phyloP scores from a whole-genome alignment of 768 basidiomycete genomes.

The Tremella yokohamensis region DNA sequence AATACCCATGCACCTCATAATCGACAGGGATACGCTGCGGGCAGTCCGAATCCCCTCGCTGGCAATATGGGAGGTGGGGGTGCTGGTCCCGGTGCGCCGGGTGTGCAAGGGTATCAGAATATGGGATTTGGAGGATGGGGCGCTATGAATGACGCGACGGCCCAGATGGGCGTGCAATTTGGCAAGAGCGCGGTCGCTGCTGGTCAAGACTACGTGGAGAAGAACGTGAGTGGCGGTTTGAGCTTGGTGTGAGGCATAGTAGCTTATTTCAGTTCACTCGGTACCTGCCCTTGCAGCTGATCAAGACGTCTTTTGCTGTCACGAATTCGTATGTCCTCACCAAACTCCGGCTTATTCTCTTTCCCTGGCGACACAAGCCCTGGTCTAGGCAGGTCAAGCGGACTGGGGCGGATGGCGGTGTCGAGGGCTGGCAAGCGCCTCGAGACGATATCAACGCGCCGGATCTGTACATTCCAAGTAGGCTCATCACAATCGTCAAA shows the following conservation, averaged over 20 bases:
- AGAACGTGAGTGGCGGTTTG: constrained; percentile 64
- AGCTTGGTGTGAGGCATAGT: background rate
- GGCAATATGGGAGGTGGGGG: constrained; percentile 6
- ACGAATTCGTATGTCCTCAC: constrained; percentile 90
- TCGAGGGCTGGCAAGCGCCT: constrained; percentile 73
- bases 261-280: constrained; percentile 64
- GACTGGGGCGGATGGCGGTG: constrained; percentile 57
- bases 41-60: too few species aligned
- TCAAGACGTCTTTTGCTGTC: constrained; percentile 93
- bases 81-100: background rate
- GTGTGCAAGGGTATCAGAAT: constrained; percentile 10
- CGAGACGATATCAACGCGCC: constrained; percentile 93
- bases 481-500: constrained; percentile 13
- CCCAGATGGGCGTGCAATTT: constrained; percentile 93
- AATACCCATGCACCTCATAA: constrained; percentile 7
- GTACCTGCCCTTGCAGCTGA: constrained; percentile 67
- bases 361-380: constrained; percentile 89
- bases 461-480: constrained; percentile 93
- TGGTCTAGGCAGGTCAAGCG: constrained; percentile 71
- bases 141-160: constrained; percentile 85
- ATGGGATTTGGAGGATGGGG: constrained; percentile 51
- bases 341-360: constrained; percentile 82
- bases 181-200: constrained; percentile 86
- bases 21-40: constrained; percentile 20
- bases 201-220: constrained; percentile 92